These are phyloP conservation scores for Tricholomella constricta DNA, from an alignment of 768 basidiomycete species.

Conservation along the genomic window DNA sequence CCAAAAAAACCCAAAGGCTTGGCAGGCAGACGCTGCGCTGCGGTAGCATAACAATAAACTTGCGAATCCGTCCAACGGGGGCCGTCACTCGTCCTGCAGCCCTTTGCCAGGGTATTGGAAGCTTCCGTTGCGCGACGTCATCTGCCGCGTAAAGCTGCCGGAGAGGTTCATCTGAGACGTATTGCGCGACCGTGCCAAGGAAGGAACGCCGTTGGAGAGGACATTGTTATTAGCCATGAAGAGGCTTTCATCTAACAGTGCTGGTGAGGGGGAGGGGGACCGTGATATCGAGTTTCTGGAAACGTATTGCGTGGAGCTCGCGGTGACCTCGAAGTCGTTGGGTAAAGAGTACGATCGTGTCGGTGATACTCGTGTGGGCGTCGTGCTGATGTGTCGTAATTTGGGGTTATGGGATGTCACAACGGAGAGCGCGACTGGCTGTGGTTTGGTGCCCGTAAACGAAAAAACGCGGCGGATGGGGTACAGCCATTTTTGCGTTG, in stretches of 20 bases:
- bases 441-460: constrained; percentile 24
- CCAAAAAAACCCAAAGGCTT: too few species aligned
- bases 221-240: constrained; percentile 12
- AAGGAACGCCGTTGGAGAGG: constrained; percentile 30
- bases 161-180: constrained; percentile 65
- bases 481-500: constrained; percentile 31
- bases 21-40: not conserved
- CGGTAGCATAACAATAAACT: constrained; percentile 9
- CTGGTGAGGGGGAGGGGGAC: constrained; percentile 49
- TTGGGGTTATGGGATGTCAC: constrained; percentile 27
- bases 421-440: constrained; percentile 24
- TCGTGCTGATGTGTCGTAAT: constrained; percentile 24
- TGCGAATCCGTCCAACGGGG: not conserved
- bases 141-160: constrained; percentile 47
- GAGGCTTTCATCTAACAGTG: constrained; percentile 38
- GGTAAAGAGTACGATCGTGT: constrained; percentile 40
- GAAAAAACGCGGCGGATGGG: constrained; percentile 38
- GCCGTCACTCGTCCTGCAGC: not conserved
- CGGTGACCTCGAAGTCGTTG: constrained; percentile 25
- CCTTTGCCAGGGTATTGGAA: not conserved
- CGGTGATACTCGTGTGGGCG: constrained; percentile 33
- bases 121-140: not conserved
- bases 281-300: constrained; percentile 39
- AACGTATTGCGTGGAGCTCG: constrained; percentile 40
- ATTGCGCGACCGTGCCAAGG: constrained; percentile 65